These are phyloP conservation scores for Flaveria trinervia DNA, from an alignment of 129 eudicot species.

Conservation along the genomic window DNA sequence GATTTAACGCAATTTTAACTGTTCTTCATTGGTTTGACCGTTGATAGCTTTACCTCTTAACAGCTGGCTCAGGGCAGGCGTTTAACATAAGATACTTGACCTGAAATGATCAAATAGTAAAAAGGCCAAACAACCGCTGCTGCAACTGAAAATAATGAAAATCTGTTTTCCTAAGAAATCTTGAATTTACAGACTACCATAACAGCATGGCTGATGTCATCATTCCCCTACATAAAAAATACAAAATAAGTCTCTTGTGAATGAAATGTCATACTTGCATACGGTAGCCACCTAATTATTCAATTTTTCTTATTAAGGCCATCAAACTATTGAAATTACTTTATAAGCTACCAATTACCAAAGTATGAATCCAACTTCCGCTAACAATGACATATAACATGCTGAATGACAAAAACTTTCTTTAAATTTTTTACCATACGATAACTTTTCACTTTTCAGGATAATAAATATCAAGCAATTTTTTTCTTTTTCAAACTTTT, in stretches of 20 bases:
- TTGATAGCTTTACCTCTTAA: conserved; percentile 18
- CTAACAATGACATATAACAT: background rate
- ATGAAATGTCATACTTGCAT: background rate
- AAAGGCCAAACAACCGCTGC: background rate
- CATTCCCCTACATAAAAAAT: background rate
- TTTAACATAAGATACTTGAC: background rate
- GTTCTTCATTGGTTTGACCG: conserved; percentile 9
- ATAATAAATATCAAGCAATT: background rate
- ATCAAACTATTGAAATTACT: background rate
- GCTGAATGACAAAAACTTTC: background rate
- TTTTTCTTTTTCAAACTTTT: background rate
- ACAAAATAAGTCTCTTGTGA: background rate
- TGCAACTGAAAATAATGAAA: background rate
- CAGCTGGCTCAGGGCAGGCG: background rate
- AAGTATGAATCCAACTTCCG: background rate
- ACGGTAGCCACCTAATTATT: background rate
- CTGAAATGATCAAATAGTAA: background rate
- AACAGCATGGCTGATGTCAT: conserved; percentile 24
- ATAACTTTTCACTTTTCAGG: background rate
- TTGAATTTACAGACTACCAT: background rate
- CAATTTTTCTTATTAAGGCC: background rate
- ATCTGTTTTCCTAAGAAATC: background rate
- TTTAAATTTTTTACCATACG: background rate
- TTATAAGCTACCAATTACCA: too few relatives aligned
- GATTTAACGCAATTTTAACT: background rate